Base-by-base conservation (phyloP, 208 protist genomes). In the Trypanosoma brucei region DNA sequence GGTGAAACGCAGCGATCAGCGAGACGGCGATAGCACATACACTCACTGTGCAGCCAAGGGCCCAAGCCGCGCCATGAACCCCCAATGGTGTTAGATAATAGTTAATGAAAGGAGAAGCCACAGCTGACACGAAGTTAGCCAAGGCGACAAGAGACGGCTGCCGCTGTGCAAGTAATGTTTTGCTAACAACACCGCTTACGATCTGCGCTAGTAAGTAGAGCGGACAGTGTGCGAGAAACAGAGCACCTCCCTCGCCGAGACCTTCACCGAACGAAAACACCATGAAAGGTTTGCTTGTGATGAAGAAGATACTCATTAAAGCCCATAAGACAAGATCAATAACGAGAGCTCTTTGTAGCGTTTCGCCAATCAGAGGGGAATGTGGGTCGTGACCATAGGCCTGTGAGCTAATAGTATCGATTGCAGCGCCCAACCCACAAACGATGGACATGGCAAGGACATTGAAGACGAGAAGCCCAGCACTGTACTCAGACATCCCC, bases 341-440 rank as follows among this genome's bases (percentile, higher is more conserved):
- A 1, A 72, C 67, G 34, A 91, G 70, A 31, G 81, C 79, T 45
- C 77, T 59, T 59, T 88, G 84, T 59, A 91, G 59, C 35, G 75
- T 78, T 62, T 88, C 81, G 11, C 78, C 84, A 59, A 86, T 76
- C 39, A 83, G 59, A 14, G 76, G 76, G 44, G 81, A 87, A 31
- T 69, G 73, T 11, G 68, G 65, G 54, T 87, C 67, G 2, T 67
- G 65, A 36, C 84, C 84, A 55, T 74, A 88, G 13, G 84, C 81
- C 55, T 91, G 84, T n/a, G 84, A 86, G 37, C 76, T 76, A 31
- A 88, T 72, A 3, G 84, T 88, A 70, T 91, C 81, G 46, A 91
- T 85, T 34, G 84, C 81, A 3, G 79, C 72, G 50, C 75, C 77
- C 51, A 87, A 79, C 30, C 81, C 81, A 55, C 70, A 72, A 31